A percentile compares a stretch with the other conserved stretches of the same genome.
Evolutionary conservation across 2,329 filamentous ascomycete species (phyloP).

Genomic region (Trichoderma sp.): DNA sequence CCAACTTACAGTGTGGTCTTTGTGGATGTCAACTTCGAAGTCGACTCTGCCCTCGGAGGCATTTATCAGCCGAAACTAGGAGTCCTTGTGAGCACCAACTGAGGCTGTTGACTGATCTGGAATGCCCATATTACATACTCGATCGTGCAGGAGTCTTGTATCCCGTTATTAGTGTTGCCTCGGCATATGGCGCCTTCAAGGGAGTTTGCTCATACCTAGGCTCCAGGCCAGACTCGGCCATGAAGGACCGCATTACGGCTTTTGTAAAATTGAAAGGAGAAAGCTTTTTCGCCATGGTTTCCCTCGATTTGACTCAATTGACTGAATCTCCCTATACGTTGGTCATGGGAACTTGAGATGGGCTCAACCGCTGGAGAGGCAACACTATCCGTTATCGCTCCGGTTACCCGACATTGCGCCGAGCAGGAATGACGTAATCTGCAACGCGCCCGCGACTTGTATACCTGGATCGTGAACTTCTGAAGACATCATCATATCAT

Average conservation of each 20-base stretch:
- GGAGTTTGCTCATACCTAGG: conserved; percentile 61
- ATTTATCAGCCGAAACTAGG: conserved; percentile 62
- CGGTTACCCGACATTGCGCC: conserved; percentile 3
- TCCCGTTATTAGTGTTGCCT: not conserved
- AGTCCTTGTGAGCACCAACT: not conserved
- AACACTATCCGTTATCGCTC: not conserved
- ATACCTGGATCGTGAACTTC: not conserved
- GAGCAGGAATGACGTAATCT: not conserved
- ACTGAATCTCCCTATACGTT: not conserved
- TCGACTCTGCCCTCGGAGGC: conserved; percentile 66
- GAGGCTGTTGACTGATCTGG: not conserved
- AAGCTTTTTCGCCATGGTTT: conserved; percentile 34
- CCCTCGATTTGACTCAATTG: not conserved
- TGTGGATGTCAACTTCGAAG: conserved; percentile 71
- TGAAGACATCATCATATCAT: not conserved
- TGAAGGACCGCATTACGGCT: conserved; percentile 69
- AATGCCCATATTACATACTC: conserved; percentile 10
- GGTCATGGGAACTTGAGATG: not conserved
- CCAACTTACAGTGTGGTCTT: conserved; percentile 65
- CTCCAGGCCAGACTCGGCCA: conserved; percentile 80
- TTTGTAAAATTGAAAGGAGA: conserved; percentile 36
- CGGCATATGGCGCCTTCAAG: not conserved
- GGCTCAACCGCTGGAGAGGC: not conserved
- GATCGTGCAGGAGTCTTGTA: conserved; percentile 30
- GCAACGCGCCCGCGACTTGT: not conserved